These are phyloP conservation scores for Hordeum pubiflorum DNA, from an alignment of 202 grass and related monocot genomes.

Conservation along the genomic window DNA sequence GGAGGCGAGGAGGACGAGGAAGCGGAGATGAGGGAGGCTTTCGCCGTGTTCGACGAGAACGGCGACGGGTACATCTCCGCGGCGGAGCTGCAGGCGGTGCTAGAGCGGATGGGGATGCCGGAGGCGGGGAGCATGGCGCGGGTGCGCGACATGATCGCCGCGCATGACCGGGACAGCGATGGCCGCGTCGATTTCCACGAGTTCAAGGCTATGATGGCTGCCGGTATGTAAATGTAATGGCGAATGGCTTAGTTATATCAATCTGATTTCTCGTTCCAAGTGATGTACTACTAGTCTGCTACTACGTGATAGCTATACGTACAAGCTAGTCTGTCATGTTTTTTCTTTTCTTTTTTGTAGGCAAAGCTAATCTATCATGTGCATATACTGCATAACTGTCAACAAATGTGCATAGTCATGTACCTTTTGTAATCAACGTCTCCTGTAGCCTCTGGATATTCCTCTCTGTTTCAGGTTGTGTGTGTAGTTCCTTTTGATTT, in stretches of 20 bases:
- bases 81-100: not conserved
- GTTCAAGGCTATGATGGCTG: not conserved
- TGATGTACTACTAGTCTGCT: no score
- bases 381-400: no score
- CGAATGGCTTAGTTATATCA: not conserved
- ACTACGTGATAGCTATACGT: no score
- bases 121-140: not conserved
- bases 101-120: not conserved
- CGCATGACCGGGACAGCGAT: not conserved
- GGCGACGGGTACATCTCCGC: conserved; percentile 8
- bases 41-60: conserved; percentile 1
- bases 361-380: no score
- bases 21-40: not conserved
- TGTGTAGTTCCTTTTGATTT: not conserved
- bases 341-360: no score
- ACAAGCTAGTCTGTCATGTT: no score
- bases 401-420: no score
- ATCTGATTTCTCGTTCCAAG: not conserved
- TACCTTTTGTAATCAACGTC: no score
- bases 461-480: not conserved
- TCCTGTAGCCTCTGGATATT: no score
- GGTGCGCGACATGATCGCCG: not conserved
- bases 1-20: not conserved
- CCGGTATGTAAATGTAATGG: not conserved
- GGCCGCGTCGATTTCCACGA: conserved; percentile 5